Evolutionary conservation across 352 stramenopile species (phyloP).

Genomic region (Globisporangium okanoganense): DNA sequence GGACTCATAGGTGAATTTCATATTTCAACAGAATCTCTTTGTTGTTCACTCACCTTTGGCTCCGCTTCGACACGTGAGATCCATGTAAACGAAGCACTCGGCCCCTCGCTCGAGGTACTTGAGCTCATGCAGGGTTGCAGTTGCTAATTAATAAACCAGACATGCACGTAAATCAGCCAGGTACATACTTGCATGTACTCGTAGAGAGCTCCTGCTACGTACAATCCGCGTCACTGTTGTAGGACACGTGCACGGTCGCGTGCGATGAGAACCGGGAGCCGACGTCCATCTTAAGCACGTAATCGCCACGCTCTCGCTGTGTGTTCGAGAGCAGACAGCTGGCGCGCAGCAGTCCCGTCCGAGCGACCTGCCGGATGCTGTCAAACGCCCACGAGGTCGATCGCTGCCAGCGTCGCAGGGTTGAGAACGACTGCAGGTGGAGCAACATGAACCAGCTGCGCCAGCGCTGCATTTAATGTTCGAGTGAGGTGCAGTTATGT

Average conservation of each 20-base stretch:
- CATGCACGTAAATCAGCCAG: not conserved
- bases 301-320: slow-evolving; percentile 47
- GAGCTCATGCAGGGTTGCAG: slow-evolving; percentile 60
- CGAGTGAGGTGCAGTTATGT: not conserved
- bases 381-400: slow-evolving; percentile 24
- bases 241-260: slow-evolving; percentile 47
- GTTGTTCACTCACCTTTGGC: slow-evolving; percentile 39
- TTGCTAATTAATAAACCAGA: slow-evolving; percentile 24
- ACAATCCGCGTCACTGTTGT: slow-evolving; percentile 75
- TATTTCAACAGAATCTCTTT: too few species aligned
- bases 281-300: slow-evolving; percentile 63
- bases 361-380: slow-evolving; percentile 30
- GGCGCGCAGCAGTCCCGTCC: slow-evolving; percentile 39
- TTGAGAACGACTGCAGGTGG: slow-evolving; percentile 32
- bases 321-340: slow-evolving; percentile 33
- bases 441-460: slow-evolving; percentile 29
- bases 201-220: slow-evolving; percentile 2
- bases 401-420: slow-evolving; percentile 27
- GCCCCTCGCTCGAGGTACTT: slow-evolving; percentile 67
- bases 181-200: not conserved
- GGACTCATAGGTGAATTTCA: too few species aligned
- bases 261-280: slow-evolving; percentile 48
- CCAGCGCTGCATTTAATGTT: slow-evolving; percentile 35
- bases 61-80: slow-evolving; percentile 46
- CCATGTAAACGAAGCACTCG: slow-evolving; percentile 66